Conservation (phyloP, 352 stramenopile species). For the Globisporangium spinosum region DNA sequence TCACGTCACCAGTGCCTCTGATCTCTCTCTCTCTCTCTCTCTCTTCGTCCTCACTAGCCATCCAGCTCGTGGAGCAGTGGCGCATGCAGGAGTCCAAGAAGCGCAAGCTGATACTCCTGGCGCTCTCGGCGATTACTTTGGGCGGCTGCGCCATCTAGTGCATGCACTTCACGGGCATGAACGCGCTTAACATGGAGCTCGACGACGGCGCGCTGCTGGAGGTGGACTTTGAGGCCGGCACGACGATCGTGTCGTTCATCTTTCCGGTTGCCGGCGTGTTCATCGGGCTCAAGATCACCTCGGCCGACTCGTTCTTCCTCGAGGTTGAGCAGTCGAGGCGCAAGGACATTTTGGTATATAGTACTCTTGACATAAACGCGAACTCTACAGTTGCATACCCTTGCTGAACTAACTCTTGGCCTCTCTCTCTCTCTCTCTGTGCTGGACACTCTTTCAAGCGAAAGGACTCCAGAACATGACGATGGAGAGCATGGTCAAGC, state of each 20-base stretch:
- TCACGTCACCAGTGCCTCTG: no score
- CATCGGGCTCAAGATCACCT: slow-evolving; percentile 47
- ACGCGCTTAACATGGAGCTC: slow-evolving; percentile 32
- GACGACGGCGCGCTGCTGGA: slow-evolving; percentile 31
- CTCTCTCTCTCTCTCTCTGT: no score
- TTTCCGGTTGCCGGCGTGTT: slow-evolving; percentile 50
- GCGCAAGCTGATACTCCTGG: slow-evolving; percentile 37
- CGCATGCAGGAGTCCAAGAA: slow-evolving; percentile 28
- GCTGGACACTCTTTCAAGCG: neutral
- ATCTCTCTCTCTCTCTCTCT: no score
- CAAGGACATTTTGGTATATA: slow-evolving; percentile 15
- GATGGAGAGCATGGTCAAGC: slow-evolving; percentile 46
- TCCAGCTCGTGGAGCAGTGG: slow-evolving; percentile 74
- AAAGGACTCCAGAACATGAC: slow-evolving; percentile 35
- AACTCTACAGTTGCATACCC: no score
- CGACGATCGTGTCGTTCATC: slow-evolving; percentile 55
- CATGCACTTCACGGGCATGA: slow-evolving; percentile 76
- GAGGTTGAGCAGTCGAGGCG: slow-evolving; percentile 49
- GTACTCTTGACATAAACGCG: no score
- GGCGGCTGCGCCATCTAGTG: slow-evolving; percentile 63
- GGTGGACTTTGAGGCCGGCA: slow-evolving; percentile 48
- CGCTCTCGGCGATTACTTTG: slow-evolving; percentile 33
- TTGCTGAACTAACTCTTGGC: no score
- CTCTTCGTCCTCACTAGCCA: slow-evolving; percentile 24
- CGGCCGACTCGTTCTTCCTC: slow-evolving; percentile 59